Conservation (phyloP, 202 grass and related monocot genomes). For the Setaria viridis region DNA sequence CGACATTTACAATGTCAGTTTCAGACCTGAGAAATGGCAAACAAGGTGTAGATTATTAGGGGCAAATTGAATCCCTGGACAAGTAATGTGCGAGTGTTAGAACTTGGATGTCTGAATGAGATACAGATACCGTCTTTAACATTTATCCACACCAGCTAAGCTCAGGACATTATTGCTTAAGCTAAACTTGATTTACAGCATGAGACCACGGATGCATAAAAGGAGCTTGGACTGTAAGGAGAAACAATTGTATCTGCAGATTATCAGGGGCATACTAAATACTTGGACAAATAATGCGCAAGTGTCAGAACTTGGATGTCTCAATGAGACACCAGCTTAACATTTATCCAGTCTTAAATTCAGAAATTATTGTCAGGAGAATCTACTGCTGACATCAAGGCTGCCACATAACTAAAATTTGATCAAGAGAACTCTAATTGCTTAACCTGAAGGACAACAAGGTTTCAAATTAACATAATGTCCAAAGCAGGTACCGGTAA, state of each 20-base stretch:
- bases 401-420: too few species aligned
- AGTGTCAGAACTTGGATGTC: background rate
- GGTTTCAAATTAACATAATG: too few species aligned
- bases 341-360: background rate
- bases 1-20: slow-evolving; percentile 81
- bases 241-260: background rate
- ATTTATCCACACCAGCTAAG: background rate
- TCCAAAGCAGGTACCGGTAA: background rate
- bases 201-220: background rate
- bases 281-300: background rate
- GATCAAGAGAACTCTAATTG: too few species aligned
- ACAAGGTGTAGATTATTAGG: slow-evolving; percentile 6
- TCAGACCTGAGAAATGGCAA: slow-evolving; percentile 65
- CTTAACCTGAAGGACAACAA: too few species aligned
- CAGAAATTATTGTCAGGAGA: background rate
- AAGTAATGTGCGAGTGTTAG: background rate
- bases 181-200: background rate
- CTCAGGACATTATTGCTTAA: background rate
- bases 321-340: background rate
- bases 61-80: background rate
- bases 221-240: too few species aligned
- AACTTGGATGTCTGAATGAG: background rate
- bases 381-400: background rate
- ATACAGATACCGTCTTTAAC: slow-evolving; percentile 11
- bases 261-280: slow-evolving; percentile 1